A percentile compares a stretch with the other conserved stretches of the same genome.
Conservation (phyloP, 2,329 filamentous ascomycete genomes). For the Fusarium udum region DNA sequence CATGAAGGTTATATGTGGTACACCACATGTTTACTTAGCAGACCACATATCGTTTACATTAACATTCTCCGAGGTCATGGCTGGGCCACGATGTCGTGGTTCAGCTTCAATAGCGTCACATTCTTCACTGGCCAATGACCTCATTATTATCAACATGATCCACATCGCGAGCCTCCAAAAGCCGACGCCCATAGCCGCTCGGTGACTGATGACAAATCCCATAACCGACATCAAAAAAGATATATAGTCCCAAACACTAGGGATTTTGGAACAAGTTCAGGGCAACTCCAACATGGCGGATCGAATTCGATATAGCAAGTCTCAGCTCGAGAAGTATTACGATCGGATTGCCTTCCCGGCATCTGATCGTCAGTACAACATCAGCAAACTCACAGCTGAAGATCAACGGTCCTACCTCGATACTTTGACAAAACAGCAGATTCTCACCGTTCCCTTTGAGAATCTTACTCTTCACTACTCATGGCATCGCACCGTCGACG, state of each 20-base stretch:
- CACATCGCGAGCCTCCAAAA: not conserved
- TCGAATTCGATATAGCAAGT: not conserved
- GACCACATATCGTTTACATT: too few relatives aligned
- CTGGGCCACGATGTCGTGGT: not conserved
- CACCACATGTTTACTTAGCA: not conserved
- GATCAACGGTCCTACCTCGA: not conserved
- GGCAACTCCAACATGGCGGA: not conserved
- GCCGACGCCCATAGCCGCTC: not conserved
- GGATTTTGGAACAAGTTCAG: not conserved
- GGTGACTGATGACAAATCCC: not conserved
- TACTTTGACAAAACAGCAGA: not conserved
- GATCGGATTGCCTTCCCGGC: conserved; percentile 1
- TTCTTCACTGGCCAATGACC: not conserved
- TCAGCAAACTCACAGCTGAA: not conserved
- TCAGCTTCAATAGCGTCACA: not conserved
- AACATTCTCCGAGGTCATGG: accelerated
- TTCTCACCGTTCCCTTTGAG: conserved; percentile 12
- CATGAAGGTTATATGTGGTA: not conserved
- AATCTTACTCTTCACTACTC: conserved; percentile 28
- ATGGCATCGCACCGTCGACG: conserved; percentile 7
- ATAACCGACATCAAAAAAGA: not conserved
- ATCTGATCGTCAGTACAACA: not conserved
- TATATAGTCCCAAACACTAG: not conserved
- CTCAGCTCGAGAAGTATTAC: conserved; percentile 12
- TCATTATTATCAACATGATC: not conserved